Evolutionary conservation across 805 yeast genomes (phyloP), one percentile per base, ranked within the genome.

Genomic region (Wickerhamiella vanderwaltii): DNA sequence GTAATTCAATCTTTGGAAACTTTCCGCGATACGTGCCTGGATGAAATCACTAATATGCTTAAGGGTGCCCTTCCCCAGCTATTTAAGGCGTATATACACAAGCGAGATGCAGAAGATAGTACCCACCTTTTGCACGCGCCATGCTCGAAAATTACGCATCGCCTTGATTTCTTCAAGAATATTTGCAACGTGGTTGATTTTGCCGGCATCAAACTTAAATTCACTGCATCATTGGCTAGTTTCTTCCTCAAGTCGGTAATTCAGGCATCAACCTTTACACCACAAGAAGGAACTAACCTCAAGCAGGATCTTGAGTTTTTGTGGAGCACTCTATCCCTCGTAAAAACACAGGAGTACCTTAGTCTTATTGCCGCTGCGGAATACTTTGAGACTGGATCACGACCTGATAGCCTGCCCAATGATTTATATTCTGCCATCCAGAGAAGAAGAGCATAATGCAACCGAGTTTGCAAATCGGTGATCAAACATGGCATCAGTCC

Each of bases 161-260:
- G 41, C 24, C 43, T 68, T 4, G 30, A 36, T 1, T 62, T 54
- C 39, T 46, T 67, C 33, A 33, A 52, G 13, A 48, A 45, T 16
- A 57, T 65, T 13, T 48, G 62, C 11, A 59, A 65, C 5, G 35
- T 43, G 1, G 46, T 56, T 5, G 67, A 64, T 35, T 56, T 49
- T 40, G 47, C 55, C 18, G 45, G 49, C 4, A 45, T 64, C 28
- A 49, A 55, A 29, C 39, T 51, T 4, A 35, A 43, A 9, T 43
- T 67, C 6, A 51, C 64, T 1, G 35, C 41, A 4, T 52, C 55
- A 2, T 41, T 68, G n/a, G 56, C 63, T 2, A 47, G 47, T 15
- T 64, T 65, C 40, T 53, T 69, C 37, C 64, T 62, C 53, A 58
- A 54, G 22, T 59, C 61, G 39, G 56, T 69, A 11, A 52, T 67